These are phyloP conservation scores for Holtermannia corniformis DNA, from an alignment of 768 basidiomycete species.

Conservation along the genomic window DNA sequence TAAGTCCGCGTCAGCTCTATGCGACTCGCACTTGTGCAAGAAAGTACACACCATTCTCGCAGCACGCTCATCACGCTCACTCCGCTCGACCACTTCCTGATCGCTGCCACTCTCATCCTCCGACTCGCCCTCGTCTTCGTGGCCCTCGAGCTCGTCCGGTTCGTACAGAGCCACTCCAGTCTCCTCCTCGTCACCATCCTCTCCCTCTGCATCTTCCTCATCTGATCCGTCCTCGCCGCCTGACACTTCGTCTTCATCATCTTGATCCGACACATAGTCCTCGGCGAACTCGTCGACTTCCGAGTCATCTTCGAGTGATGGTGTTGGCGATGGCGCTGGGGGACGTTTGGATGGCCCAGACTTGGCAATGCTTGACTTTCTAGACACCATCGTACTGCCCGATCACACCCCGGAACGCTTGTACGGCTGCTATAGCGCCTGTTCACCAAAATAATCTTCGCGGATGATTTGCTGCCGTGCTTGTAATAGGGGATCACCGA, in stretches of 20 bases:
- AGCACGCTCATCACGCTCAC: not conserved
- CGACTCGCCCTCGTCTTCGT: constrained; percentile 18
- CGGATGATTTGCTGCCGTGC: not conserved
- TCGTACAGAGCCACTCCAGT: constrained; percentile 23
- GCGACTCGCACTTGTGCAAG: not conserved
- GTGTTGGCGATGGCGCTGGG: not conserved
- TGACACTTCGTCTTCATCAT: constrained; percentile 14
- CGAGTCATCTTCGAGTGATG: constrained; percentile 24
- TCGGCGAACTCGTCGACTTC: constrained; percentile 40
- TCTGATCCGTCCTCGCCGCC: constrained; percentile 6
- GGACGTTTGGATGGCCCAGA: not conserved
- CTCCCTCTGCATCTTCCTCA: not conserved
- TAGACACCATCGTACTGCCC: not conserved
- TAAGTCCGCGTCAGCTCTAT: not conserved
- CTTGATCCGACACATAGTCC: constrained; percentile 15
- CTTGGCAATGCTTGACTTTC: not conserved
- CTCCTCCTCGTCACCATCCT: constrained; percentile 16
- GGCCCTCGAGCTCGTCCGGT: constrained; percentile 25
- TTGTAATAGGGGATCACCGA: too few relatives aligned
- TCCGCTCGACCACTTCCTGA: constrained; percentile 7
- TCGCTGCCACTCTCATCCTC: constrained; percentile 5
- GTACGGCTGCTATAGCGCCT: too few relatives aligned
- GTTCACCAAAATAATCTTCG: not conserved
- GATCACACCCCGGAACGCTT: not conserved
- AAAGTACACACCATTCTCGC: not conserved